Base-by-base conservation (phyloP, 2,329 filamentous ascomycete species). In the Cercospora citrullina region DNA sequence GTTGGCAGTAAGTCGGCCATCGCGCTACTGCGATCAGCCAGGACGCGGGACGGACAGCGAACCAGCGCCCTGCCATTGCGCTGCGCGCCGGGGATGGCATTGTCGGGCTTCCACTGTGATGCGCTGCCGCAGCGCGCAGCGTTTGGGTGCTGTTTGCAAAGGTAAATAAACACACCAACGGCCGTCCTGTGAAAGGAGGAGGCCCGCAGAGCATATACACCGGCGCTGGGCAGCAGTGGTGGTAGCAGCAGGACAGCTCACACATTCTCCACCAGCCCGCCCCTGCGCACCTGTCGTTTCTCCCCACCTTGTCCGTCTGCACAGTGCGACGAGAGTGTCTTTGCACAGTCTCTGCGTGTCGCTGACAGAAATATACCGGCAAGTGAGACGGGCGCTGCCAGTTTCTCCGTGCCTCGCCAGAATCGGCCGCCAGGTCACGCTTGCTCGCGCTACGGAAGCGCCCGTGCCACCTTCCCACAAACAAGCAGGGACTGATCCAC, bases 161-260 rank as follows among this genome's bases (percentile, higher is more conserved):
- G 12, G 62, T 58, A 58, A 64, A 57, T 64, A 57, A 60, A 65
- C 59, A 61, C 36, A n/a, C 36, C 28, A 60, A 61, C 64, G 55
- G 64, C 55, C 23, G 36, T 53, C 57, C 39, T 33, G 31, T 66
- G 59, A 65, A 60, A 60, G 63, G 63, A 60, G 61, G 33, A 57
- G 26, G 28, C 62, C 18, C 28, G 18, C 45, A 14, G 45, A 23
- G 18, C 45, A 51, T 51, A 42, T 7, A 51, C 42, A 53, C 21
- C 48, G 48, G 48, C 26, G 48, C 21, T 53, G 48, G 48, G 48
- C 48, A 53, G 48, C 48, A 28, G 48, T 16, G 14, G 30, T 26
- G 31, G 16, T 53, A 14, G 45, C 45, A 55, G 45, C 45, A 42
- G 36, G 16, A 42, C 61, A 33, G n/a, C 33, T 58, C 68, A 63